A percentile compares a stretch with the other conserved stretches of the same genome.
phyloP scores from a whole-genome alignment of 352 stramenopile species.

The Phytophthora capsici region DNA sequence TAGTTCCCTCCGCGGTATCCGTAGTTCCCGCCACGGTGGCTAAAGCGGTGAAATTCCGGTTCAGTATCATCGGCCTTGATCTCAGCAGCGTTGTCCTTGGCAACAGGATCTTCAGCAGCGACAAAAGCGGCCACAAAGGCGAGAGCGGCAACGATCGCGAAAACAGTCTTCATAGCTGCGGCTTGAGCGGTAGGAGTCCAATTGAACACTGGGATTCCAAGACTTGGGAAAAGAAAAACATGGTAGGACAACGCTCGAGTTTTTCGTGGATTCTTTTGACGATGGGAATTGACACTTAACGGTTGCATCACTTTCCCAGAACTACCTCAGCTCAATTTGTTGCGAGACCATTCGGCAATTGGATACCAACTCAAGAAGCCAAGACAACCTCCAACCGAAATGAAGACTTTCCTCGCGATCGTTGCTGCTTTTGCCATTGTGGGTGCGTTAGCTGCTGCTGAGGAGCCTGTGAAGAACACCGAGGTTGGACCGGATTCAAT shows the following conservation, averaged over 20 bases:
- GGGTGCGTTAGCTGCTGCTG: constrained; percentile 8
- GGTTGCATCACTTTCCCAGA: constrained; percentile 1
- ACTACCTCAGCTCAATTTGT: neutral
- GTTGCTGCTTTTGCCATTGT: constrained; percentile 15
- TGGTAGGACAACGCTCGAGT: constrained; percentile 2
- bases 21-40: neutral
- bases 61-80: constrained; percentile 7
- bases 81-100: neutral
- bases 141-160: constrained; percentile 20
- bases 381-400: neutral
- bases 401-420: constrained; percentile 17
- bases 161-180: constrained; percentile 24
- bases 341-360: constrained; percentile 3
- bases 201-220: constrained; percentile 6
- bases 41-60: neutral
- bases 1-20: neutral
- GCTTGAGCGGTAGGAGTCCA: constrained; percentile 6
- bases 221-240: neutral
- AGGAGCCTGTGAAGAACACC: constrained; percentile 3
- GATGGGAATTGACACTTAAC: constrained; percentile 7
- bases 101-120: constrained; percentile 1
- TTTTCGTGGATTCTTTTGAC: neutral
- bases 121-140: constrained; percentile 10
- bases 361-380: neutral
- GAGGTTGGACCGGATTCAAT: neutral